phyloP scores from a whole-genome alignment of 164 flowering plant genomes.

The Dillenia turbinata region DNA sequence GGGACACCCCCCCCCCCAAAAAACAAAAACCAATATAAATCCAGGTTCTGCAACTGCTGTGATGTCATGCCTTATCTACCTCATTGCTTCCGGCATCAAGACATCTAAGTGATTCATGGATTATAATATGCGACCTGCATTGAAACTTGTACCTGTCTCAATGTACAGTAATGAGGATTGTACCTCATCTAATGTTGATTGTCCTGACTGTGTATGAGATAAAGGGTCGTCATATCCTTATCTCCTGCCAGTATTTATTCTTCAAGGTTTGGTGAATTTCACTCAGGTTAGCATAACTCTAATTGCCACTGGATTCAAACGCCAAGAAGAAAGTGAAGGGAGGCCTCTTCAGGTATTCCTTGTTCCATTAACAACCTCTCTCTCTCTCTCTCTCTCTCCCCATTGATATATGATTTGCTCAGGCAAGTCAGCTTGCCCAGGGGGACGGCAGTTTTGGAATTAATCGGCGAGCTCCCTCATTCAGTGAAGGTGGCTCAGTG shows the following conservation, averaged over 20 bases:
- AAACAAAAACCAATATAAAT: no score
- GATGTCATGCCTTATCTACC: no score
- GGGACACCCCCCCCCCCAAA: no score
- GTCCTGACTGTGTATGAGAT: no score
- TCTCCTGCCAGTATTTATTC: neutral
- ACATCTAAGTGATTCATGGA: no score
- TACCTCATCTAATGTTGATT: no score
- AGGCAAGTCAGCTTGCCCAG: constrained; percentile 42
- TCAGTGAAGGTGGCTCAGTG: constrained; percentile 51
- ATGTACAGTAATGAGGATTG: no score
- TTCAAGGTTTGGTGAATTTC: neutral
- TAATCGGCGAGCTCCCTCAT: constrained; percentile 54
- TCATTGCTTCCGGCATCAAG: no score
- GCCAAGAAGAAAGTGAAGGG: constrained; percentile 81
- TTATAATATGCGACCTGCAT: no score
- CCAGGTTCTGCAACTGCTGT: no score
- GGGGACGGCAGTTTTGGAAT: constrained; percentile 47
- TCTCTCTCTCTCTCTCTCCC: constrained; percentile 6
- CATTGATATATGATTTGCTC: constrained; percentile 12
- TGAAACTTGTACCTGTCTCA: no score
- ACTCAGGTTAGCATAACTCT: constrained; percentile 77
- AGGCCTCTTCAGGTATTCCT: constrained; percentile 55
- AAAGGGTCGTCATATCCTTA: neutral
- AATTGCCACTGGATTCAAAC: constrained; percentile 93
- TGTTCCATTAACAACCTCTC: neutral